phyloP scores from a whole-genome alignment of 345 rosid genomes.

The Nasturtium officinale region DNA sequence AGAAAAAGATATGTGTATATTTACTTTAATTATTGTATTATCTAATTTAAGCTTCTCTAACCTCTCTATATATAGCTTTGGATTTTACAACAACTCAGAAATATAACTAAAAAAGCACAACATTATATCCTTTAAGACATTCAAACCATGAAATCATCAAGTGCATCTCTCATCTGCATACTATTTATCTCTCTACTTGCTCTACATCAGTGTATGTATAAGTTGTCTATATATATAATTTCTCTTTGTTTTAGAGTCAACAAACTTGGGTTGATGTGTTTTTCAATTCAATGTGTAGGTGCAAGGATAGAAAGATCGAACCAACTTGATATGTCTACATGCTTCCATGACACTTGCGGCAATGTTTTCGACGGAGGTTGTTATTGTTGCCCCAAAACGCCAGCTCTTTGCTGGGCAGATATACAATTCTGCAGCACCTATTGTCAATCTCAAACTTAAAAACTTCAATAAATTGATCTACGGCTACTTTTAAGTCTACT shows the following conservation, averaged over 20 bases:
- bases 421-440: constrained; percentile 13
- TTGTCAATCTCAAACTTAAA: constrained; percentile 14
- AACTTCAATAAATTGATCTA: background rate
- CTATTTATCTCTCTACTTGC: constrained; percentile 11
- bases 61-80: background rate
- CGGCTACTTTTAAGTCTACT: background rate
- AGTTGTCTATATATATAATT: background rate
- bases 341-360: constrained; percentile 4
- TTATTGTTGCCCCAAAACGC: constrained; percentile 28
- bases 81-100: background rate
- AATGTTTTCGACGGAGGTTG: constrained; percentile 3
- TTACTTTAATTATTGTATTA: too few relatives aligned
- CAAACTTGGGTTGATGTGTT: constrained; percentile 6
- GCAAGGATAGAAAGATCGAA: constrained; percentile 1
- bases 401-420: constrained; percentile 7
- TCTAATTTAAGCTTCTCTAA: background rate
- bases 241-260: background rate
- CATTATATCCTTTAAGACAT: background rate
- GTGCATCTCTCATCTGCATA: constrained; percentile 22
- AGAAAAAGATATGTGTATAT: background rate
- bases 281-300: constrained; percentile 27
- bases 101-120: background rate
- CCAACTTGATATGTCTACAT: background rate
- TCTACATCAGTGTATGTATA: constrained; percentile 25
- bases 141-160: constrained; percentile 19